Base-by-base conservation (phyloP, 176 grass and related monocot genomes). In the Poa annua region DNA sequence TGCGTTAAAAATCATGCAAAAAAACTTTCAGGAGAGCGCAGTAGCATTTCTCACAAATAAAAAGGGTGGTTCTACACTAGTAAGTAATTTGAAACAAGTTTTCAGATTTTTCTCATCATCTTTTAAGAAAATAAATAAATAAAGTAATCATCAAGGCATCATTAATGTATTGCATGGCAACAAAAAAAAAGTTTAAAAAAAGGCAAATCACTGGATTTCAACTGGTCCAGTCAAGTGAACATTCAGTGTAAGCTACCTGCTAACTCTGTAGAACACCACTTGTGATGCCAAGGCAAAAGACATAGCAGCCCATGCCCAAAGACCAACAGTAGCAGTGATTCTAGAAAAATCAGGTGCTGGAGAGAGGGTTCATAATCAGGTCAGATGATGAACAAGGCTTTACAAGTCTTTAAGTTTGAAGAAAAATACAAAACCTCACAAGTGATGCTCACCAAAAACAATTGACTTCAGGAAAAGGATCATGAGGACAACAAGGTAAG, bases 181-280 rank as follows among this genome's bases (percentile, higher is more conserved):
- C 71, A 63, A 63, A 61, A 14, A 45, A 66, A 73, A 73, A 32
- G 6, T n/a, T n/a, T 25, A 6, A 49, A 29, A 29, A 66, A 51
- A n/a, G 65, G 53, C 11, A 79, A 47, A 88, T 66, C 5, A 60
- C 9, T 11, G 63, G n/a, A 79, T 59, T 57, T 10, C 66, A 74
- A 75, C 54, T 79, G 68, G 59, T 41, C 74, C 62, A 68, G 45
- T 57, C 25, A 63, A 24, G 50, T 84, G 80, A 67, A 82, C 78
- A 64, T 62, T 64, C 13, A 78, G 44, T 8, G 20, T 70, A 79
- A 81, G 19, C 64, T 88, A 98, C 96, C 96, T 95, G 92, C 89
- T 95, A 85, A 94, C 87, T 88, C 84, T 95, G 85, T 98, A 91
- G 83, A 98, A 90, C 89, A 93, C 86, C 85, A 91, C 76, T 79